Evolutionary conservation across 2,329 filamentous ascomycete species (phyloP), one percentile per base, ranked within the genome.

Genomic region (Apiospora kogelbergensis): DNA sequence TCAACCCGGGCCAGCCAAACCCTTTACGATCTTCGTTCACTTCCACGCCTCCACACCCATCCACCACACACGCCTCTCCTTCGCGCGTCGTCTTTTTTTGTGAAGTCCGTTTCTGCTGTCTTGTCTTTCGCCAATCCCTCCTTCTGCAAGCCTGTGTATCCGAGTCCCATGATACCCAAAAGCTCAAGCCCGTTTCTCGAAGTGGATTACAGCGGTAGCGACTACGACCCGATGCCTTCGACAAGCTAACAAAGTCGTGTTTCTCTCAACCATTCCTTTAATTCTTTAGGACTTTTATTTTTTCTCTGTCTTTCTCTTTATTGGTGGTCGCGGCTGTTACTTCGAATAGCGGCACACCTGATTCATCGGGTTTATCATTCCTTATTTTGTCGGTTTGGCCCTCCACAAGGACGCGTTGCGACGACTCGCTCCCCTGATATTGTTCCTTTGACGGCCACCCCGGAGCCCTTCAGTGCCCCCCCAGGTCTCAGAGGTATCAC

Each of bases 181-280:
- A 60, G 53, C 53, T 20, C 53, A 37, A 37, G 53, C 42, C 42
- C 44, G 22, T 53, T 37, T 22, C 44, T 57, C 44, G 42, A 66
- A 44, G 30, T 60, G 53, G 53, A 60, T 60, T 60, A 60, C 53
- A 60, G 53, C 53, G 42, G 67, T 40, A 68, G 48, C 63, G 67
- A 63, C 67, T 68, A 64, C 67, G 63, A 45, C 63, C 63, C 69
- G 69, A 70, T 70, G 69, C 69, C 65, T 70, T 70, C 69, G 69
- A 68, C 69, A 70, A 68, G 41, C 45, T 41, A 65, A 24, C 42
- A 65, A 45, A 65, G 69, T 57, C 67, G 69, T 68, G 44, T 60
- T 53, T 67, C 65, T 60, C 26, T 57, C 26, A 57, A 60, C 67
- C 57, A 60, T 40, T 48, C 67, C 67, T 26, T 70, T 64, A 68